phyloP scores from a whole-genome alignment of 1,139 yeast genomes.

The Schizosaccharomyces versatilis region DNA sequence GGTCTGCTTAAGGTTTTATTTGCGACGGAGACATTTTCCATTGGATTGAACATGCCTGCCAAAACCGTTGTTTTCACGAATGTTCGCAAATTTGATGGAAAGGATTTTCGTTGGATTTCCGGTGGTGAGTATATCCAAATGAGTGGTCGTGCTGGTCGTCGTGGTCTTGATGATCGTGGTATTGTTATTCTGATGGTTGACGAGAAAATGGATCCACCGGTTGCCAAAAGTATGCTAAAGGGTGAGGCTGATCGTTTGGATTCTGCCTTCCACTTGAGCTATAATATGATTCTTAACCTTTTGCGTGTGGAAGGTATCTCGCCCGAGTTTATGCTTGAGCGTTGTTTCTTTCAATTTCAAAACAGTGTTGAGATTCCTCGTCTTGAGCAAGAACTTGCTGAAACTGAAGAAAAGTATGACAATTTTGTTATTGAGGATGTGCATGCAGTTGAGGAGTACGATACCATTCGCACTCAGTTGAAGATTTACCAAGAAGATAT shows the following conservation, averaged over 20 bases:
- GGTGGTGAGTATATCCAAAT: conserved; percentile 98
- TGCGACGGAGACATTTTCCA: conserved; percentile 95
- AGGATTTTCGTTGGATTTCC: conserved; percentile 91
- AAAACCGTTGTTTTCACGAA: conserved; percentile 94
- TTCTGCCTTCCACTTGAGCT: conserved; percentile 89
- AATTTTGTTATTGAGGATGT: conserved; percentile 49
- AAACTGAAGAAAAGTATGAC: conserved; percentile 29
- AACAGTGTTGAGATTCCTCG: conserved; percentile 75
- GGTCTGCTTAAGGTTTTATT: conserved; percentile 82
- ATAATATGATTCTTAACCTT: conserved; percentile 86
- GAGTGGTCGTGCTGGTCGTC: conserved; percentile 99
- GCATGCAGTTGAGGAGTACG: conserved; percentile 50
- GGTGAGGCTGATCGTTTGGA: conserved; percentile 94
- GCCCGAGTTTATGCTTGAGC: conserved; percentile 89
- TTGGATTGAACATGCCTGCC: conserved; percentile 96
- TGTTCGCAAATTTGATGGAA: conserved; percentile 96
- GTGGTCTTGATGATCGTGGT: conserved; percentile 97
- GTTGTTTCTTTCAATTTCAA: conserved; percentile 87
- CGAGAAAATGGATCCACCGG: conserved; percentile 97
- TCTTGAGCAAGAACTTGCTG: conserved; percentile 42
- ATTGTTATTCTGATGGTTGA: conserved; percentile 97
- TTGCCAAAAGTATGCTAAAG: conserved; percentile 96
- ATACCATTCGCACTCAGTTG: conserved; percentile 55
- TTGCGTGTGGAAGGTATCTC: conserved; percentile 95
- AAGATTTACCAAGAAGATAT: conserved; percentile 53